Percentiles rank a stretch among this genome's conserved stretches.
Evolutionary conservation across 306 rosid genomes (phyloP).

Genomic region (Canavalia ensiformis): DNA sequence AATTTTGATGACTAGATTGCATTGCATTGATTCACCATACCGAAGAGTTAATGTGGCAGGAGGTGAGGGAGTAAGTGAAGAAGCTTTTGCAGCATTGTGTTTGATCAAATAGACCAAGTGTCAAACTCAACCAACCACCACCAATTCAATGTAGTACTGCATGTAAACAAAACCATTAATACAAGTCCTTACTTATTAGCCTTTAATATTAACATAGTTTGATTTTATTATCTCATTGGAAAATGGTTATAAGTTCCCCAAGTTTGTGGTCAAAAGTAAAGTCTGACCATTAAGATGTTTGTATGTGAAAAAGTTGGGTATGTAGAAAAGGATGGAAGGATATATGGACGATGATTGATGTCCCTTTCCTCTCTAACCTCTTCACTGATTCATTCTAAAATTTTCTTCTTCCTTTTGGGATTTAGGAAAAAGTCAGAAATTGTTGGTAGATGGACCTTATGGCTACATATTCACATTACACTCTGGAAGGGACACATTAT

Average conservation of each 20-base stretch:
- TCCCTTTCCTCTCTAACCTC: slow-evolving; percentile 42
- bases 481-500: slow-evolving; percentile 38
- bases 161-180: slow-evolving; percentile 7
- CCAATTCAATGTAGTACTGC: slow-evolving; percentile 18
- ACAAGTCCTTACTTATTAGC: background rate
- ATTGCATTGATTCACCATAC: slow-evolving; percentile 14
- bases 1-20: slow-evolving; percentile 19
- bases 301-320: slow-evolving; percentile 43
- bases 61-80: background rate
- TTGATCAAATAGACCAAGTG: slow-evolving; percentile 31
- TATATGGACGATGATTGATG: slow-evolving; percentile 36
- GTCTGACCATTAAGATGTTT: slow-evolving; percentile 47
- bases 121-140: slow-evolving; percentile 39
- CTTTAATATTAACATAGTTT: slow-evolving; percentile 17
- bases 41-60: slow-evolving; percentile 26
- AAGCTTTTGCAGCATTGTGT: slow-evolving; percentile 18
- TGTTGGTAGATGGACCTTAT: slow-evolving; percentile 37
- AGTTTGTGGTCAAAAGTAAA: slow-evolving; percentile 43
- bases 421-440: slow-evolving; percentile 45
- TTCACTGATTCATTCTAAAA: slow-evolving; percentile 28
- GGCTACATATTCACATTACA: slow-evolving; percentile 20
- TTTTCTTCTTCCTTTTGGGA: slow-evolving; percentile 48
- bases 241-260: slow-evolving; percentile 6
- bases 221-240: slow-evolving; percentile 31
- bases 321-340: slow-evolving; percentile 44